These are phyloP conservation scores for Rhamnella rubrinervis DNA, from an alignment of 331 rosid genomes.

Conservation along the genomic window DNA sequence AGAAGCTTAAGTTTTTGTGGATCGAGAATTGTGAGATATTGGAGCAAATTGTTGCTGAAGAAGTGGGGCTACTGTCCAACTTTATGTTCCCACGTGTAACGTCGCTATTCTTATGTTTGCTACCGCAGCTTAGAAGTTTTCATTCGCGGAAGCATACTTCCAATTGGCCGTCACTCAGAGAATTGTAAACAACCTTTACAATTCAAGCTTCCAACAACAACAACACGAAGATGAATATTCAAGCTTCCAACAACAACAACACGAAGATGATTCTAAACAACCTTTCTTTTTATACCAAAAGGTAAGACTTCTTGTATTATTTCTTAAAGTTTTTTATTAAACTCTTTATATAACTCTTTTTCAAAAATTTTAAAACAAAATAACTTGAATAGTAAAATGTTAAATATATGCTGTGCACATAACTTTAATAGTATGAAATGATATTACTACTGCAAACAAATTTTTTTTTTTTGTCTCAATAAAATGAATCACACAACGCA, in stretches of 20 bases:
- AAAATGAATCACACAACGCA: too few relatives aligned
- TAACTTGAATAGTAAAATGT: too few relatives aligned
- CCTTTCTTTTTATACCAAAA: too few relatives aligned
- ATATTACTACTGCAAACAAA: too few relatives aligned
- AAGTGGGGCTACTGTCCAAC: background rate
- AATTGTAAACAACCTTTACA: background rate
- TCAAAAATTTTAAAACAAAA: too few relatives aligned
- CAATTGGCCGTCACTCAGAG: background rate
- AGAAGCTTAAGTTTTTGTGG: background rate
- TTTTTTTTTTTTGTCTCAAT: too few relatives aligned
- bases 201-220: background rate
- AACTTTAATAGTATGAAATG: too few relatives aligned
- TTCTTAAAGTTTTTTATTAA: too few relatives aligned
- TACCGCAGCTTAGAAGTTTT: background rate
- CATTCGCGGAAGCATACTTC: background rate
- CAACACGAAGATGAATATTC: background rate
- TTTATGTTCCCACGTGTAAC: background rate
- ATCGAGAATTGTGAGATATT: background rate
- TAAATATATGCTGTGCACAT: too few relatives aligned
- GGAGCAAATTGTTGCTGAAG: background rate
- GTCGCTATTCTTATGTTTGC: fast-evolving
- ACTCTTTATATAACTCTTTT: too few relatives aligned
- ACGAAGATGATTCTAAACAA: too few relatives aligned
- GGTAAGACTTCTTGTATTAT: too few relatives aligned
- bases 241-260: background rate